phyloP scores from a whole-genome alignment of 2,329 filamentous ascomycete genomes.

The Monosporascus sp. region DNA sequence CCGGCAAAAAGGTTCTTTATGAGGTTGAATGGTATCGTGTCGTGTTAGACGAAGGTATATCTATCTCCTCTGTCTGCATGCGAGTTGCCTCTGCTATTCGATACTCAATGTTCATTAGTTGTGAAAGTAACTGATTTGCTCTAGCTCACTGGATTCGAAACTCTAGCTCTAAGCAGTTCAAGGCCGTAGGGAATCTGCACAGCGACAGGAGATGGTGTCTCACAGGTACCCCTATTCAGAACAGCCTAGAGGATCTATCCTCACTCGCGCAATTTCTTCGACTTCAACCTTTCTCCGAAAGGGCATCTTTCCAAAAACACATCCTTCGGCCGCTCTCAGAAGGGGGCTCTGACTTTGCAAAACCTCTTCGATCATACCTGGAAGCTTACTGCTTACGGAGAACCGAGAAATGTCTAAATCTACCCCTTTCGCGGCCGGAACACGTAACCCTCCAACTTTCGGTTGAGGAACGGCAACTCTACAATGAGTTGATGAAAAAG shows the following conservation, averaged over 20 bases:
- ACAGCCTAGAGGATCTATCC: conserved; percentile 31
- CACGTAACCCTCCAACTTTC: conserved; percentile 1
- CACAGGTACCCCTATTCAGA: conserved; percentile 34
- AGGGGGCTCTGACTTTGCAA: conserved; percentile 1
- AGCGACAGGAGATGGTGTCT: conserved; percentile 29
- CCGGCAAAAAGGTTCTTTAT: conserved; percentile 8
- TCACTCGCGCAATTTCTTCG: conserved; percentile 27
- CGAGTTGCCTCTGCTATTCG: no score
- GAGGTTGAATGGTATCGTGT: conserved; percentile 25
- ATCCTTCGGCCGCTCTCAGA: conserved; percentile 7
- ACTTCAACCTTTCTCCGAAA: conserved; percentile 15
- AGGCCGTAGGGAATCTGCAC: conserved; percentile 18
- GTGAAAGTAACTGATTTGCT: conserved; percentile 1
- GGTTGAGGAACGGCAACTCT: neutral
- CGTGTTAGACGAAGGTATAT: conserved; percentile 33
- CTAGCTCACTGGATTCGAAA: conserved; percentile 32
- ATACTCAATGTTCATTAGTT: no score
- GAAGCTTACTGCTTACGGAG: conserved; percentile 6
- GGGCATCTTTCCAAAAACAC: conserved; percentile 15
- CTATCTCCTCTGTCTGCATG: no score
- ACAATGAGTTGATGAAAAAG: neutral
- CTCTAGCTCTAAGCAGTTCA: conserved; percentile 23
- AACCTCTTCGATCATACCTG: conserved; percentile 3
- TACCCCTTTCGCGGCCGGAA: neutral
- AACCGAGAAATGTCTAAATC: neutral